phyloP scores from a whole-genome alignment of 495 filamentous ascomycete species.

The Daldinia decipiens region DNA sequence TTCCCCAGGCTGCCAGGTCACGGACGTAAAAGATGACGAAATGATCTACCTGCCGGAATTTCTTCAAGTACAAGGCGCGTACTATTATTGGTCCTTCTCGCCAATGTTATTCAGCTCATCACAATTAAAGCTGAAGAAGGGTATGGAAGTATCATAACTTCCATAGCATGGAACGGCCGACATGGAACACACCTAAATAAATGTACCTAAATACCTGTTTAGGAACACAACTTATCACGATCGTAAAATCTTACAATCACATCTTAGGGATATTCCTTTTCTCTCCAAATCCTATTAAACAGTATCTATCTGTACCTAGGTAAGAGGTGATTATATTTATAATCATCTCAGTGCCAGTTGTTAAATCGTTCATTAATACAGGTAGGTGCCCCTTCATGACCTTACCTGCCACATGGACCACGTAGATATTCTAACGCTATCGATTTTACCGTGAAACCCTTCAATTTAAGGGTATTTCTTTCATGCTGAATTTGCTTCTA shows the following conservation, averaged over 20 bases:
- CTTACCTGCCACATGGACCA: neutral
- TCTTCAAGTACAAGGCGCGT: conserved; percentile 14
- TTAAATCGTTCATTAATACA: neutral
- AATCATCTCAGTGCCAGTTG: neutral
- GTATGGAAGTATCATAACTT: conserved; percentile 2
- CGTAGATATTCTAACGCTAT: neutral
- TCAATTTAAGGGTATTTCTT: neutral
- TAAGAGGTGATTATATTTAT: neutral
- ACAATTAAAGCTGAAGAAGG: conserved; percentile 29
- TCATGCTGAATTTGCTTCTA: neutral
- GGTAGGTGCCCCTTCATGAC: neutral
- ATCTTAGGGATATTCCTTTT: neutral
- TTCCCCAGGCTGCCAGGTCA: conserved; percentile 1
- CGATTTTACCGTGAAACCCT: neutral
- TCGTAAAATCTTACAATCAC: neutral
- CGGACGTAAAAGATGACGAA: conserved; percentile 29
- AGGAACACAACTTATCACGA: neutral
- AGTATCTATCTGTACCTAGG: neutral
- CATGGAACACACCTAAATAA: neutral
- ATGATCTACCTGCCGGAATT: conserved; percentile 35
- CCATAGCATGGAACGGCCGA: too few relatives aligned
- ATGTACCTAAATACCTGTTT: too few relatives aligned
- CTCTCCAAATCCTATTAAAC: neutral
- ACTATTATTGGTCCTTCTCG: conserved; percentile 23
- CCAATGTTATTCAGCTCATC: conserved; percentile 25